phyloP scores from a whole-genome alignment of 345 rosid species.

The Combretum micranthum region DNA sequence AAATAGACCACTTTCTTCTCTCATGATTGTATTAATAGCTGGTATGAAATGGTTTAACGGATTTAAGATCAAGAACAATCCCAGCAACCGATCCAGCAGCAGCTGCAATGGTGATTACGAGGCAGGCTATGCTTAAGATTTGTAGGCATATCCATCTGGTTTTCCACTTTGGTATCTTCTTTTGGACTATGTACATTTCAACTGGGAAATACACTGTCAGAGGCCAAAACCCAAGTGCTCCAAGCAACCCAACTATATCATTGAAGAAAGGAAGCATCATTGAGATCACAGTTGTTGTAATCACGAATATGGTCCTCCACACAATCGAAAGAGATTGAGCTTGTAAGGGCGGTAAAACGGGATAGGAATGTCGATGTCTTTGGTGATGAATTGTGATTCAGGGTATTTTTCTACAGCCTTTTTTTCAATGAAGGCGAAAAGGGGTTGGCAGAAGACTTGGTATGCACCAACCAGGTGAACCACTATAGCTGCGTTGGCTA shows the following conservation, averaged over 20 bases:
- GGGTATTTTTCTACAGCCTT: slow-evolving; percentile 27
- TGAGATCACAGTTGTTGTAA: slow-evolving; percentile 50
- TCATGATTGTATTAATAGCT: slow-evolving; percentile 6
- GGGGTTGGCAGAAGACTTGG: slow-evolving; percentile 70
- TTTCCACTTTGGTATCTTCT: slow-evolving; percentile 55
- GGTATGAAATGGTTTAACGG: slow-evolving; percentile 22
- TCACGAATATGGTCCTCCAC: slow-evolving; percentile 50
- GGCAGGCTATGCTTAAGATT: slow-evolving; percentile 46
- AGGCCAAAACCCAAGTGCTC: slow-evolving; percentile 80
- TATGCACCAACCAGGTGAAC: slow-evolving; percentile 69
- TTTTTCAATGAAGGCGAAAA: slow-evolving; percentile 64
- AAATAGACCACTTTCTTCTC: no score
- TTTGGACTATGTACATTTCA: slow-evolving; percentile 66
- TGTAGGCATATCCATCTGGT: slow-evolving; percentile 55
- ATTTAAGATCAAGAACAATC: slow-evolving; percentile 25
- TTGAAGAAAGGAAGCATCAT: slow-evolving; percentile 75
- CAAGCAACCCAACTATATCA: slow-evolving; percentile 62
- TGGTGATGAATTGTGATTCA: slow-evolving; percentile 31
- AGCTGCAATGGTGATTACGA: slow-evolving; percentile 49
- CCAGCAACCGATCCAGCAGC: slow-evolving; percentile 66
- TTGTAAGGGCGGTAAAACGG: slow-evolving; percentile 30
- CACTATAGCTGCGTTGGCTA: slow-evolving; percentile 60
- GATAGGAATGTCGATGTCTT: slow-evolving; percentile 36
- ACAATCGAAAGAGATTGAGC: slow-evolving; percentile 51
- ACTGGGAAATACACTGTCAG: slow-evolving; percentile 68